Evolutionary conservation across 805 yeast species (phyloP), one percentile per base, ranked within the genome.

Genomic region (Sugiyamaella chiloensis): DNA sequence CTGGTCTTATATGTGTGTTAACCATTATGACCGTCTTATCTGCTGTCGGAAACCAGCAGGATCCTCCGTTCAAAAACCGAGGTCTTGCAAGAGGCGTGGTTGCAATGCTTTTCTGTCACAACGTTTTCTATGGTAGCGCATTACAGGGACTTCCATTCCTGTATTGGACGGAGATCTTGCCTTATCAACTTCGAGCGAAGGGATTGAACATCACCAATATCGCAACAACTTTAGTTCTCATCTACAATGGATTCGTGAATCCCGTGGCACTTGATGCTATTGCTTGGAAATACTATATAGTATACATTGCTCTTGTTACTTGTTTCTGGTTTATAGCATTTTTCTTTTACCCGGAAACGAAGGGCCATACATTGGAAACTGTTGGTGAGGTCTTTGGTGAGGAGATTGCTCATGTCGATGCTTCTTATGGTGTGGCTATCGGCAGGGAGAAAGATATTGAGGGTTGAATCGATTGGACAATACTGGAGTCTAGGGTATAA

Each of bases 241-340:
- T 31, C 14, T 31, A 31, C 36, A 31, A 31, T 31, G 36, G 36
- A 31, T 31, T 31, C 14, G 68, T 62, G 23, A 66, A 65, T 44
- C 66, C 68, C 7, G 52, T 66, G 56, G 75, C 71, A 39, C 64
- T 71, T 65, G 70, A 62, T 35, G 67, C 67, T 24, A 66, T 71
- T 39, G 60, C 58, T 30, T 72, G 73, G 72, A 69, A 67, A 52
- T 72, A 71, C 63, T 71, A 72, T 52, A 67, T 72, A 51, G 74
- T 72, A 2, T 56, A 46, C 30, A 21, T 32, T 23, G 43, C 24
- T 14, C 40, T 44, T 48, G 21, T 52, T 19, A 60, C 60, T 2
- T 60, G 60, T 23, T 64, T 65, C 44, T 53, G 63, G 40, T 52
- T 56, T 8, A 47, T 65, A 24, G 65, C 61, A 19, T 59, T 60